Evolutionary conservation across 352 stramenopile genomes (phyloP).

Genomic region (Nothophytophthora sp.): DNA sequence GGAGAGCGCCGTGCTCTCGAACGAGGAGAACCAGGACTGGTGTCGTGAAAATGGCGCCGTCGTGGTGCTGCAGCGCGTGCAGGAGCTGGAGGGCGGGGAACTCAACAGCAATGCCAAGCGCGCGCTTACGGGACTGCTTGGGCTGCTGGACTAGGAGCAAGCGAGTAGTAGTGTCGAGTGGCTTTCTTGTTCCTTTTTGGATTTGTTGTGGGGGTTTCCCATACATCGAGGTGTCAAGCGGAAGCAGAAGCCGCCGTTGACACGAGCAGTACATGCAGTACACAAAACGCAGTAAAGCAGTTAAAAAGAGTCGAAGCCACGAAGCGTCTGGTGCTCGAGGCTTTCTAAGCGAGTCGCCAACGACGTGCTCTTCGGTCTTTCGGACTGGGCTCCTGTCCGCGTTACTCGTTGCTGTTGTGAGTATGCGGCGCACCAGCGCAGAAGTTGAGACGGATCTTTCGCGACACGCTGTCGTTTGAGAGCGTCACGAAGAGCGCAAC

Average conservation of each 20-base stretch:
- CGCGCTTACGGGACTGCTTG: slow-evolving; percentile 42
- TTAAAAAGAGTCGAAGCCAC: slow-evolving; percentile 6
- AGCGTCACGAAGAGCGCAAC: slow-evolving; percentile 54
- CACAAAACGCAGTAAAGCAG: slow-evolving; percentile 10
- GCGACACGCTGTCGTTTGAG: slow-evolving; percentile 71
- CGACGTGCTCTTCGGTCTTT: neutral
- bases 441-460: slow-evolving; percentile 38
- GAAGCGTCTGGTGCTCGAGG: neutral
- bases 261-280: slow-evolving; percentile 1
- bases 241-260: no score
- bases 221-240: no score
- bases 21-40: slow-evolving; percentile 53
- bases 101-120: slow-evolving; percentile 58
- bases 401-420: slow-evolving; percentile 27
- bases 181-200: slow-evolving; percentile 9
- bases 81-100: slow-evolving; percentile 46
- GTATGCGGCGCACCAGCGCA: slow-evolving; percentile 19
- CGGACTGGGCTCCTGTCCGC: neutral
- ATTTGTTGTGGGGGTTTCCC: neutral
- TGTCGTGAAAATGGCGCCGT: slow-evolving; percentile 41
- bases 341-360: neutral
- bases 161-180: slow-evolving; percentile 3
- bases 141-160: slow-evolving; percentile 38
- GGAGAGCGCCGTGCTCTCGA: slow-evolving; percentile 49
- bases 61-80: slow-evolving; percentile 40